phyloP scores from a whole-genome alignment of 1,284 basidiomycete species.

The Puccinia horiana region DNA sequence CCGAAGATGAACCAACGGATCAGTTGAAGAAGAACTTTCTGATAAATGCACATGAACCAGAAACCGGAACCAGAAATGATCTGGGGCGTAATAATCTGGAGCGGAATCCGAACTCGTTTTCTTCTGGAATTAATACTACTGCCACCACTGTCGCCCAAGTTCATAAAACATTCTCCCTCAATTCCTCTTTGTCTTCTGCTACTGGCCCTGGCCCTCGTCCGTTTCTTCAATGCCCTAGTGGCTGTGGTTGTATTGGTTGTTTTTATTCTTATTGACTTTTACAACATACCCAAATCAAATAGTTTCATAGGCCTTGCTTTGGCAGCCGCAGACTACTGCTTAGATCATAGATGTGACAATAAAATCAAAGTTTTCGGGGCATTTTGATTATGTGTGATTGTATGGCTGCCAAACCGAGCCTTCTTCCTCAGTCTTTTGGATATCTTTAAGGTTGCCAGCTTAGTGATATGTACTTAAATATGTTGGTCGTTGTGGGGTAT shows the following conservation, averaged over 20 bases:
- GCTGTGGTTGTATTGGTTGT: slow-evolving; percentile 29
- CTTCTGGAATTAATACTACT: neutral
- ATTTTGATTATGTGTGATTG: too few relatives aligned
- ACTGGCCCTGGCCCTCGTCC: neutral
- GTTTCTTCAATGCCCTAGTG: slow-evolving; percentile 31
- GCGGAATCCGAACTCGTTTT: neutral
- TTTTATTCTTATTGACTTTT: slow-evolving; percentile 29
- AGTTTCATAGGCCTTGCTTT: too few relatives aligned
- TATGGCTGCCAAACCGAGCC: too few relatives aligned
- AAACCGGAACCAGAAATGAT: neutral
- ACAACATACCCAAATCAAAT: neutral
- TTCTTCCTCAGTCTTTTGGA: too few relatives aligned
- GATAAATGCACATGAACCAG: neutral
- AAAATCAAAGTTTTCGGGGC: too few relatives aligned
- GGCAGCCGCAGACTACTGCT: too few relatives aligned
- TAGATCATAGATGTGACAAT: too few relatives aligned
- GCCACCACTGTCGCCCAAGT: neutral
- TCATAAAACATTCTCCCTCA: neutral
- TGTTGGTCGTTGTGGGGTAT: too few relatives aligned
- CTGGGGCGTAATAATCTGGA: neutral
- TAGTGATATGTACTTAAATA: too few relatives aligned
- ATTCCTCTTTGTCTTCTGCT: neutral
- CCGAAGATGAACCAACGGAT: neutral
- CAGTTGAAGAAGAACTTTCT: neutral
- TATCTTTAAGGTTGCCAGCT: too few relatives aligned